A percentile compares a stretch with the other conserved stretches of the same genome.
These are phyloP conservation scores for Camellia oleifera DNA, from an alignment of 179 eudicot genomes.

Conservation along the genomic window DNA sequence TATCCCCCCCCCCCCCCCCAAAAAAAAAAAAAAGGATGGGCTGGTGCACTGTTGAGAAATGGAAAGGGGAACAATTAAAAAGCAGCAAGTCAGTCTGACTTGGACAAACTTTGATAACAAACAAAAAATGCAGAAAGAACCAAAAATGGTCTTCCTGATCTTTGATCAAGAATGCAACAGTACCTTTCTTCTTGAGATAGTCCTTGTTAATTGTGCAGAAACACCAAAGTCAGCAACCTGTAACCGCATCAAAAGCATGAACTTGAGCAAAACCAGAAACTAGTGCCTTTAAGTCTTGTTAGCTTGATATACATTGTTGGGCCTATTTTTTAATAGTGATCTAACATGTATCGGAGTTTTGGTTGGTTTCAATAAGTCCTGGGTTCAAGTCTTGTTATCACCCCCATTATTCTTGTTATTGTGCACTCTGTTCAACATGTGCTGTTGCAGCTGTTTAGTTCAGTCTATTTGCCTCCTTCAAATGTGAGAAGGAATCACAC, in stretches of 20 bases:
- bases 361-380: too few species aligned
- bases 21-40: not conserved
- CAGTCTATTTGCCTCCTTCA: too few species aligned
- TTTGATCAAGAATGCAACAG: not conserved
- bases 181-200: conserved; percentile 98
- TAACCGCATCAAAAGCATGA: conserved; percentile 23
- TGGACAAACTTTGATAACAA: not conserved
- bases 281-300: not conserved
- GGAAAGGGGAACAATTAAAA: not conserved
- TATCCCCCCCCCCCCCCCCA: too few species aligned
- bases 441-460: too few species aligned
- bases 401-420: too few species aligned
- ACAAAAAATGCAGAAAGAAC: not conserved
- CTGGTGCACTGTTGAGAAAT: not conserved
- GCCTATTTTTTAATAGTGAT: too few species aligned
- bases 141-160: not conserved
- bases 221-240: conserved; percentile 99
- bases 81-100: conserved; percentile 1
- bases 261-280: conserved; percentile 9
- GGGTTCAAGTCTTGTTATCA: too few species aligned
- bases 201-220: conserved; percentile 90
- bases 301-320: too few species aligned
- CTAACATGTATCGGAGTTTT: too few species aligned
- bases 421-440: too few species aligned
- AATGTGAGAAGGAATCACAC: too few species aligned